These are phyloP conservation scores for Clonostachys rhizophaga DNA, from an alignment of 2,329 filamentous ascomycete species.

Conservation along the genomic window DNA sequence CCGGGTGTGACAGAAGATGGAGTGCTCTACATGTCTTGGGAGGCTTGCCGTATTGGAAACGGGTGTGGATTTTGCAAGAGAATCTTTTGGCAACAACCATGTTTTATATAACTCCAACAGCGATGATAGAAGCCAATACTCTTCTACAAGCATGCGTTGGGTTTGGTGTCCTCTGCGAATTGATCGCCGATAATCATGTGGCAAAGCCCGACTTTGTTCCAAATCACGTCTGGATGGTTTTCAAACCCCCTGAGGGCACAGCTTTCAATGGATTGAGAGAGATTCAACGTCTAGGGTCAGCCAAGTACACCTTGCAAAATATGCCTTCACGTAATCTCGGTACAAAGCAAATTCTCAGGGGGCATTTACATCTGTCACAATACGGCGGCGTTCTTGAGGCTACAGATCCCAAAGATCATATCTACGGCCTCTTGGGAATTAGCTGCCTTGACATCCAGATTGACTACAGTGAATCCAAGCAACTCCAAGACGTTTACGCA, in stretches of 20 bases:
- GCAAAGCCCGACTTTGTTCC: background rate
- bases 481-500: background rate
- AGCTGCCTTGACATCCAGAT: background rate
- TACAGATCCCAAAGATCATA: background rate
- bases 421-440: background rate
- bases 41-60: background rate
- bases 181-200: background rate
- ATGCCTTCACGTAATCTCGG: background rate
- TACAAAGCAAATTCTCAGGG: background rate
- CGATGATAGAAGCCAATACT: background rate
- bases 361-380: too few relatives aligned
- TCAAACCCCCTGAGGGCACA: background rate
- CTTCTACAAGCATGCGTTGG: too few relatives aligned
- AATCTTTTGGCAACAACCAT: background rate
- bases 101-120: background rate
- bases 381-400: background rate
- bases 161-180: background rate
- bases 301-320: background rate
- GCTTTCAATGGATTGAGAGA: background rate
- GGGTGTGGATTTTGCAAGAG: background rate
- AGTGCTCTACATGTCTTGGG: background rate
- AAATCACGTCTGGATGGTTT: background rate
- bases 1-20: background rate
- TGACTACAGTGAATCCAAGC: background rate
- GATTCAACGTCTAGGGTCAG: background rate